These are phyloP conservation scores for Coemansia sp. DNA, from an alignment of 192 early-diverging fungal species.

Conservation along the genomic window DNA sequence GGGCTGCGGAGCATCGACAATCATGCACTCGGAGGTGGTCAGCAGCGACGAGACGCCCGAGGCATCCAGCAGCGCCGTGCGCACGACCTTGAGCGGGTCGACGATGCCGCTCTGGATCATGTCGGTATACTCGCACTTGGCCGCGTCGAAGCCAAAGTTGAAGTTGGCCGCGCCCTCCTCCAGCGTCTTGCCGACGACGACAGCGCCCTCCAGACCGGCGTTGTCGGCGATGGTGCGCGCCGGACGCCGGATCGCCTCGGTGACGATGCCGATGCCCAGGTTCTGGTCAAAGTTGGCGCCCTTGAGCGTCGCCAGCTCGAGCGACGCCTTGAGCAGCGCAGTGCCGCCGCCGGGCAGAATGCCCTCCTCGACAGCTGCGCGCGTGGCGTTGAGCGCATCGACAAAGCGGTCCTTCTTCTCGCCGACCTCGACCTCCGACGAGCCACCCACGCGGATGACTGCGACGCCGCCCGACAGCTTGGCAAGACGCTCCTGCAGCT, in stretches of 20 bases:
- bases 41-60: constrained; percentile 95
- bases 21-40: constrained; percentile 98
- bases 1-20: constrained; percentile 91
- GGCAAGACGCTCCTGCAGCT: constrained; percentile 98
- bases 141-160: constrained; percentile 94
- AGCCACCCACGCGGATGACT: constrained; percentile 97
- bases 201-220: constrained; percentile 95
- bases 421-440: constrained; percentile 98
- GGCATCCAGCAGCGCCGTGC: constrained; percentile 96
- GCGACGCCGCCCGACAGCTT: constrained; percentile 98
- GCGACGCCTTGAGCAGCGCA: constrained; percentile 91
- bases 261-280: constrained; percentile 95
- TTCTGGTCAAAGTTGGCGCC: constrained; percentile 99
- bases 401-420: constrained; percentile 99
- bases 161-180: constrained; percentile 73
- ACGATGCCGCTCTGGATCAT: constrained; percentile 98
- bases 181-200: constrained; percentile 93
- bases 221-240: constrained; percentile 95
- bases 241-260: constrained; percentile 89
- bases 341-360: constrained; percentile 99
- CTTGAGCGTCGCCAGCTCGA: constrained; percentile 76
- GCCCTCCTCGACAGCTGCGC: constrained; percentile 98
- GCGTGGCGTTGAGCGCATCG: constrained; percentile 97
- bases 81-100: constrained; percentile 99
- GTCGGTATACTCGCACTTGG: constrained; percentile 87